Conservation (phyloP, 2,329 filamentous ascomycete species). For the Diaporthe citri region DNA sequence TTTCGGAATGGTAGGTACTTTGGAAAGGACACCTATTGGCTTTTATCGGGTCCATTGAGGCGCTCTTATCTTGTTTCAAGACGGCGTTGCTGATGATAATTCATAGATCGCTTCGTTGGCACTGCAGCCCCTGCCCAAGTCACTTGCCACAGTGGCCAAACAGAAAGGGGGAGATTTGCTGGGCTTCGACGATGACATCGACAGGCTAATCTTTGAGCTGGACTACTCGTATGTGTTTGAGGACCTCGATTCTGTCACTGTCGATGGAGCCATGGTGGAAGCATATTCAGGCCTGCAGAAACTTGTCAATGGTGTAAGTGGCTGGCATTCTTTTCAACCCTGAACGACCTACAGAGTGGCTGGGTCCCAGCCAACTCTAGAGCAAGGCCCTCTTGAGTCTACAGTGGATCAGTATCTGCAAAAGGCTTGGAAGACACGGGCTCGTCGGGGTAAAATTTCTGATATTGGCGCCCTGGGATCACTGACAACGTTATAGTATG, state of each 20-base stretch:
- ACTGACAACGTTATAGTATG: constrained; percentile 41
- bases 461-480: neutral
- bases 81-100: neutral
- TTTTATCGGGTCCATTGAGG: constrained; percentile 32
- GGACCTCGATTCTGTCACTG: constrained; percentile 45
- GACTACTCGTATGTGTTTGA: constrained; percentile 55
- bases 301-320: constrained; percentile 43
- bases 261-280: constrained; percentile 52
- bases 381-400: neutral
- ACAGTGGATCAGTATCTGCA: too few relatives aligned
- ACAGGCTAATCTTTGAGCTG: constrained; percentile 58
- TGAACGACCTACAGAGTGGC: neutral
- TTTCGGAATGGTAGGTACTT: constrained; percentile 11
- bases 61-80: neutral
- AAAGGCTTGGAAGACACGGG: neutral
- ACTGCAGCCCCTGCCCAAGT: constrained; percentile 50
- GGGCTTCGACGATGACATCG: constrained; percentile 53
- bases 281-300: constrained; percentile 51
- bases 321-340: neutral
- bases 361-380: neutral
- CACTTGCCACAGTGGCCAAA: constrained; percentile 49
- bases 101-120: constrained; percentile 43
- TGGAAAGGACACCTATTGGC: neutral
- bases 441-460: too few relatives aligned
- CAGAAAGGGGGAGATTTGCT: constrained; percentile 54